Percentiles rank a stretch among this genome's conserved stretches.
phyloP scores from a whole-genome alignment of 2,329 filamentous ascomycete species.

The Claviceps spartinae region DNA sequence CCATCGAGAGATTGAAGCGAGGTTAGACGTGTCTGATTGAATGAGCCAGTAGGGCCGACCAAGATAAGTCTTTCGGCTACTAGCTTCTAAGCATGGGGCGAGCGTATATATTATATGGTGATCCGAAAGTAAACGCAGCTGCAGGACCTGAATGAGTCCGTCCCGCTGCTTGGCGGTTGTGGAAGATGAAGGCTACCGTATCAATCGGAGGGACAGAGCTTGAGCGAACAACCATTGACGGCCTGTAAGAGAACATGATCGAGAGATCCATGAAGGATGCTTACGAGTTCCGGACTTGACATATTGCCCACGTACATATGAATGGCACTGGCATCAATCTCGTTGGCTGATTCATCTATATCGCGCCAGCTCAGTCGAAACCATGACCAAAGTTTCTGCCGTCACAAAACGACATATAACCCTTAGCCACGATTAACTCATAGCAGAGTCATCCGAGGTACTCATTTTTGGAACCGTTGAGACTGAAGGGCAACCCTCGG shows the following conservation, averaged over 20 bases:
- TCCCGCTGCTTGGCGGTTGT: conserved; percentile 38
- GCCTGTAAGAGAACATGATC: conserved; percentile 50
- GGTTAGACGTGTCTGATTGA: too few species aligned
- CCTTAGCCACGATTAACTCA: conserved; percentile 26
- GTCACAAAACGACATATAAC: conserved; percentile 68
- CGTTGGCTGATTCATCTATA: conserved; percentile 56
- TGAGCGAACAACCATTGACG: conserved; percentile 34
- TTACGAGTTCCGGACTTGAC: conserved; percentile 21
- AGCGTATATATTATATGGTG: too few species aligned
- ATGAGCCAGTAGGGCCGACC: too few species aligned
- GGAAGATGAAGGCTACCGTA: conserved; percentile 54
- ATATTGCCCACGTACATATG: conserved; percentile 63
- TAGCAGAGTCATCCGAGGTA: conserved; percentile 23
- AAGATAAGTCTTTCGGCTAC: too few species aligned
- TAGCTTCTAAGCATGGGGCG: too few species aligned
- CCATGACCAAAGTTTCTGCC: conserved; percentile 67
- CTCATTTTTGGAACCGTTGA: too few species aligned
- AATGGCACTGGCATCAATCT: conserved; percentile 48
- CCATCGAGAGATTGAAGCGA: too few species aligned
- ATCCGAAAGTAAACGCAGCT: background rate
- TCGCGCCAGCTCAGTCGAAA: conserved; percentile 54
- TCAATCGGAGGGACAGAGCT: conserved; percentile 42
- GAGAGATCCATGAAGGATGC: conserved; percentile 57
- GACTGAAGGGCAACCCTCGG: too few species aligned
- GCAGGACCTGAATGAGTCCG: conserved; percentile 50